Evolutionary conservation across 2,329 filamentous ascomycete genomes (phyloP).

Genomic region (Colletotrichum trifolii): DNA sequence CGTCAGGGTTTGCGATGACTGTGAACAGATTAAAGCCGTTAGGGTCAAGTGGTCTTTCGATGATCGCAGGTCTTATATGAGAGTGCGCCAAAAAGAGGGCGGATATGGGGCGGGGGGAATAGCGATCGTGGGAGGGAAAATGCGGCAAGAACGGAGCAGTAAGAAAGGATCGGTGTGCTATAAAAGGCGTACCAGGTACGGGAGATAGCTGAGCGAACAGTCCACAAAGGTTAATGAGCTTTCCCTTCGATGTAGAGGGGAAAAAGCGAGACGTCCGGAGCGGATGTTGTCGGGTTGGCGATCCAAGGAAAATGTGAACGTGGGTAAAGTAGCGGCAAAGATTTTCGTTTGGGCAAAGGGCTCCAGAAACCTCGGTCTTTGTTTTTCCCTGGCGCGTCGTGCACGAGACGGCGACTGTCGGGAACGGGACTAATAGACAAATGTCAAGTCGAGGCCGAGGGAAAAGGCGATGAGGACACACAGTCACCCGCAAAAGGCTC

Average conservation of each 20-base stretch:
- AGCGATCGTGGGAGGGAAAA: too few relatives aligned
- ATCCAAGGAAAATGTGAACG: conserved; percentile 35
- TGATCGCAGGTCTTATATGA: too few relatives aligned
- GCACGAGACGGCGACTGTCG: conserved; percentile 14
- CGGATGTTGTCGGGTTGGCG: conserved; percentile 28
- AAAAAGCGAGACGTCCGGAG: conserved; percentile 26
- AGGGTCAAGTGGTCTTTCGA: too few relatives aligned
- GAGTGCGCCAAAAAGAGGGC: too few relatives aligned
- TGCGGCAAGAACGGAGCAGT: too few relatives aligned
- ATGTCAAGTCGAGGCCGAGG: conserved; percentile 20
- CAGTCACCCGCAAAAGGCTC: conserved; percentile 15
- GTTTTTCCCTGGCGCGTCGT: conserved; percentile 20
- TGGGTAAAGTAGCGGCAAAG: conserved; percentile 36
- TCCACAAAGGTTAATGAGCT: conserved; percentile 13
- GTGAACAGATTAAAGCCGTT: too few relatives aligned
- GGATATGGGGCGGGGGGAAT: too few relatives aligned
- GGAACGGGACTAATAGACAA: conserved; percentile 4
- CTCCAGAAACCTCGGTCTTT: conserved; percentile 15
- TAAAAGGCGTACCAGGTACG: conserved; percentile 14
- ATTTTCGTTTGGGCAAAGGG: conserved; percentile 32
- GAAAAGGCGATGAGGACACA: conserved; percentile 22
- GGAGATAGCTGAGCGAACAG: conserved; percentile 11
- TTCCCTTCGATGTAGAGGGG: too few relatives aligned
- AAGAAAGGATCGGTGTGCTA: too few relatives aligned
- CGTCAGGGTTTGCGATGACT: too few relatives aligned